Evolutionary conservation across 768 basidiomycete genomes (phyloP).

Genomic region (Trametes villosa): DNA sequence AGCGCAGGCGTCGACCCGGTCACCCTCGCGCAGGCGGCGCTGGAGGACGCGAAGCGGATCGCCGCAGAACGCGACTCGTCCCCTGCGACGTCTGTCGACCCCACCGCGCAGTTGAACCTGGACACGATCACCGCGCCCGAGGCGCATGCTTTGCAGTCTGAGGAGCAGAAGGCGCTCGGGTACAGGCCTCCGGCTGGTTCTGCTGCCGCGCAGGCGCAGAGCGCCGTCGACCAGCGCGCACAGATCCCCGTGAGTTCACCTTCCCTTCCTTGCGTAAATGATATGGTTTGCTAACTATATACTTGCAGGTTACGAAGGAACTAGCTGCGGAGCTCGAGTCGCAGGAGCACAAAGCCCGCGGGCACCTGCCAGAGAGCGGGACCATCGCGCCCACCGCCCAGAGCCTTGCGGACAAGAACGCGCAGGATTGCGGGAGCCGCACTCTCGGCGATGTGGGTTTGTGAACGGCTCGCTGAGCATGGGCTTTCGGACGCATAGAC

Average conservation of each 20-base stretch:
- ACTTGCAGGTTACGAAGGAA: slow-evolving; percentile 20
- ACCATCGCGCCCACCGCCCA: slow-evolving; percentile 27
- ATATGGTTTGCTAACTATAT: neutral
- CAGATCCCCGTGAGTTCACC: slow-evolving; percentile 16
- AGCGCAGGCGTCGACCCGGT: slow-evolving; percentile 2
- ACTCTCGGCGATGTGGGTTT: neutral
- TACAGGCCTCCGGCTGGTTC: slow-evolving; percentile 30
- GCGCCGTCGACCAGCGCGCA: slow-evolving; percentile 23
- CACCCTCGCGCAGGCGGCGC: slow-evolving; percentile 28
- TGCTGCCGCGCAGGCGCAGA: slow-evolving; percentile 32
- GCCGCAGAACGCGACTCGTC: slow-evolving; percentile 1
- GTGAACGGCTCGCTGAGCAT: too few relatives aligned
- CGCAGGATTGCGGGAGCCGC: slow-evolving; percentile 17
- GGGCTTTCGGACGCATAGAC: too few relatives aligned
- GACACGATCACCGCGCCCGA: slow-evolving; percentile 25
- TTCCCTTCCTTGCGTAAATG: neutral
- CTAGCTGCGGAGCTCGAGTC: slow-evolving; percentile 25
- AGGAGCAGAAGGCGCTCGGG: slow-evolving; percentile 32
- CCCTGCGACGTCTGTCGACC: neutral
- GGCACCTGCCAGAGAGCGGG: slow-evolving; percentile 26
- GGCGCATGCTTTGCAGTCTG: slow-evolving; percentile 29
- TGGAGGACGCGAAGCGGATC: slow-evolving; percentile 28
- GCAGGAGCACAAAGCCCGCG: slow-evolving; percentile 26
- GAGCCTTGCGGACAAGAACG: slow-evolving; percentile 29
- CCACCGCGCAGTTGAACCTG: slow-evolving; percentile 17